Evolutionary conservation across 2,329 filamentous ascomycete species (phyloP), one percentile per base, ranked within the genome.

Genomic region (Aspergillus sp.): DNA sequence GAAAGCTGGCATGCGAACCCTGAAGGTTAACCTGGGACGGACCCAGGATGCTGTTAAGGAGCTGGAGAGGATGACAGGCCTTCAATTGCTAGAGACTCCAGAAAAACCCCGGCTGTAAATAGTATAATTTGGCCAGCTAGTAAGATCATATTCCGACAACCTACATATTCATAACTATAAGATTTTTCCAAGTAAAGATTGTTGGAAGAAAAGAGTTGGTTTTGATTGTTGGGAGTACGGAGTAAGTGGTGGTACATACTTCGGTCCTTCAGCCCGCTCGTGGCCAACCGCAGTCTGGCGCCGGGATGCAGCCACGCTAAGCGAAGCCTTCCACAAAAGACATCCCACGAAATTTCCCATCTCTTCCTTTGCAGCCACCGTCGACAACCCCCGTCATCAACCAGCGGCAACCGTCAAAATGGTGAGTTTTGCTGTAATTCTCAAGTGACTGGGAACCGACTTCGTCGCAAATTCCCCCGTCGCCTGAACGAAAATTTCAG

Each of bases 1-100:
- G 76, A 83, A 83, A 52, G 80, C 87, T 21, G 94, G 94, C 0
- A 89, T 98, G 74, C 78, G 83, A 58, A 98, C 94, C 0, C 84
- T 98, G 65, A 97, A 94, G 77, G 95, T 98, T 1, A 81, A 85
- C 8, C 78, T 98, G 28, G 93, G 93, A 1, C 87, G 84, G 74
- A 87, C 90, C 1, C 90, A 86, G 72, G 88, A 93, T 73, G 93
- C 94, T 0, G 93, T 98, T 0, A 88, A 85, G 66, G 87, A 92
- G 75, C 78, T 98, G 60, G 94, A 98, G 78, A 79, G 77, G 58
- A 78, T 91, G 21, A 93, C 90, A 1, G 91, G 91, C 0, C 68
- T 97, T 65, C 74, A 70, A 17, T 67, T 80, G 64, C 63, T 79
- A 59, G 76, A 78, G 8, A 60, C 54, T n/a, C 66, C 66, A 57